Evolutionary conservation across 768 basidiomycete genomes (phyloP).

Genomic region (Lactifluus subvellereus): DNA sequence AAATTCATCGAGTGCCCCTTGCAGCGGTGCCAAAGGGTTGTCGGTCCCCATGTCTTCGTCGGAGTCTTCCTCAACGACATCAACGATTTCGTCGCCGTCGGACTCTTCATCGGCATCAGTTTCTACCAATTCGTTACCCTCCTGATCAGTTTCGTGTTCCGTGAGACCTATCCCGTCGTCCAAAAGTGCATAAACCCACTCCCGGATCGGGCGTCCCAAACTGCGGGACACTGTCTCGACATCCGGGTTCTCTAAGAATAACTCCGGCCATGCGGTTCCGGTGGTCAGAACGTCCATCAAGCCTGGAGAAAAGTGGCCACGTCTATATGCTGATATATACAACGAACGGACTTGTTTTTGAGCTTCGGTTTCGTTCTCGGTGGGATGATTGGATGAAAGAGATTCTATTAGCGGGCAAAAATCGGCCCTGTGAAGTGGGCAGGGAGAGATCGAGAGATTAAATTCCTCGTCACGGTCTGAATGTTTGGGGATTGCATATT

Average conservation of each 20-base stretch:
- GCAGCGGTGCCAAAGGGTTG: conserved; percentile 64
- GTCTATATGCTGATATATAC: conserved; percentile 61
- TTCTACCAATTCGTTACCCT: conserved; percentile 27
- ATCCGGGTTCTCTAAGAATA: conserved; percentile 80
- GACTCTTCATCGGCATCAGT: conserved; percentile 36
- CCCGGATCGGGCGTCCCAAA: conserved; percentile 56
- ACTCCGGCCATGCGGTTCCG: conserved; percentile 60
- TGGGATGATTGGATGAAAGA: conserved; percentile 33
- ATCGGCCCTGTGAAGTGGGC: conserved; percentile 55
- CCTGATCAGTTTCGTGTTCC: conserved; percentile 26
- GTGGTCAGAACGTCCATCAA: conserved; percentile 56
- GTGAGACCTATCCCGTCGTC: conserved; percentile 64
- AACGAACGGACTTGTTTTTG: conserved; percentile 36
- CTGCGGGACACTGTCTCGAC: conserved; percentile 57
- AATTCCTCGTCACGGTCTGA: conserved; percentile 38
- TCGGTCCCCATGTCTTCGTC: conserved; percentile 37
- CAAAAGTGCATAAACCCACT: conserved; percentile 62
- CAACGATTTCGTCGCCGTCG: conserved; percentile 57
- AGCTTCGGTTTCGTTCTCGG: conserved; percentile 7
- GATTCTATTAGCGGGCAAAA: conserved; percentile 49
- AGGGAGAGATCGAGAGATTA: conserved; percentile 54
- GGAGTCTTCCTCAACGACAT: conserved; percentile 59
- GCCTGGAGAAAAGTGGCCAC: conserved; percentile 50
- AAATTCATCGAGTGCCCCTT: conserved; percentile 58
- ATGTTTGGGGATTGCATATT: conserved; percentile 67